These are phyloP conservation scores for Bremia lactucae DNA, from an alignment of 352 stramenopile genomes.

Conservation along the genomic window DNA sequence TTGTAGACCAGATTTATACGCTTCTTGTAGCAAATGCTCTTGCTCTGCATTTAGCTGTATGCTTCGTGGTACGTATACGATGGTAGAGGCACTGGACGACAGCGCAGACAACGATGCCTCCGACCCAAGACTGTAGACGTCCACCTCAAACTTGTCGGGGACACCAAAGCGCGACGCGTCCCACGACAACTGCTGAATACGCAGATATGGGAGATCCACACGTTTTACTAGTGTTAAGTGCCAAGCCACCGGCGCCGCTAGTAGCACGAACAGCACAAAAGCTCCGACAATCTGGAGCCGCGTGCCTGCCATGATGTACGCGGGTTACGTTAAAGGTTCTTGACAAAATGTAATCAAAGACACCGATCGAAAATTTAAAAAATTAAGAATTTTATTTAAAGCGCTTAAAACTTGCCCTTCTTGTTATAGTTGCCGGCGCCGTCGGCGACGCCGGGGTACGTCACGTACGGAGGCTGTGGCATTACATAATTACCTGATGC, in stretches of 20 bases:
- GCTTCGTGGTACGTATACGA: constrained; percentile 10
- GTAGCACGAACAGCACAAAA: constrained; percentile 63
- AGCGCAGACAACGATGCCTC: constrained; percentile 1
- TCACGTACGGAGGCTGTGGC: constrained; percentile 43
- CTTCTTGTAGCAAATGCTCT: constrained; percentile 3
- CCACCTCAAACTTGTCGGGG: constrained; percentile 9
- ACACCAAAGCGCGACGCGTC: constrained; percentile 17
- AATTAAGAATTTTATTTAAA: constrained; percentile 31
- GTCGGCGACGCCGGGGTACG: constrained; percentile 52
- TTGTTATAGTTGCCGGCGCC: constrained; percentile 40
- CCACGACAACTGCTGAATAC: constrained; percentile 47
- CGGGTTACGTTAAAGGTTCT: background rate
- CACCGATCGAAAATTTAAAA: background rate
- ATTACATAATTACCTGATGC: constrained; percentile 23
- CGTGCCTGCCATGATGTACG: constrained; percentile 50
- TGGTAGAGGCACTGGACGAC: constrained; percentile 9
- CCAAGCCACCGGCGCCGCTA: constrained; percentile 50
- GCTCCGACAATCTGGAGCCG: constrained; percentile 62
- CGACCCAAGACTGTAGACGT: constrained; percentile 14
- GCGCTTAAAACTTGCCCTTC: constrained; percentile 46
- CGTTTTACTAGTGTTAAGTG: constrained; percentile 62
- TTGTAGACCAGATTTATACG: constrained; percentile 7
- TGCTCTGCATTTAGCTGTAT: constrained; percentile 6
- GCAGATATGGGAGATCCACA: constrained; percentile 33
- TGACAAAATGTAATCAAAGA: background rate